A percentile compares a stretch with the other conserved stretches of the same genome.
Evolutionary conservation across 2,329 filamentous ascomycete genomes (phyloP).

Genomic region (Trichophyton equinum): DNA sequence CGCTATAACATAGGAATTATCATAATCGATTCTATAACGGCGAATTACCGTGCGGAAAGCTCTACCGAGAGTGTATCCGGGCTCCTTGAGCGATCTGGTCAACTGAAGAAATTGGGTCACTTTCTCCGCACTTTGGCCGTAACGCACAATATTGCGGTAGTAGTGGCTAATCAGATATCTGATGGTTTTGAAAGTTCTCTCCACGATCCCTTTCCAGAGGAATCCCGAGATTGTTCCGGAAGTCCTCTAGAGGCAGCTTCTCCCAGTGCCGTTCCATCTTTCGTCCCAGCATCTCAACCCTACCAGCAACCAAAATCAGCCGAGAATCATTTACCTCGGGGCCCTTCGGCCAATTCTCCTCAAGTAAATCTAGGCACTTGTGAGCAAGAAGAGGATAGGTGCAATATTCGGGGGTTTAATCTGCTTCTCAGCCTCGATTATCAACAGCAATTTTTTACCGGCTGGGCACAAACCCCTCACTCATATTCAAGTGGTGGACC

Average conservation of each 20-base stretch:
- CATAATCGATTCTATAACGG: slow-evolving; percentile 81
- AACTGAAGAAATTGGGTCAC: slow-evolving; percentile 63
- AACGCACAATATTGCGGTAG: slow-evolving; percentile 63
- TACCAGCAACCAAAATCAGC: neutral
- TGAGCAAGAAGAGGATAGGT: slow-evolving; percentile 13
- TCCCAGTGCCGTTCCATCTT: neutral
- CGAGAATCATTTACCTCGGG: neutral
- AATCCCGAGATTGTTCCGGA: neutral
- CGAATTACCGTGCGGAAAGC: slow-evolving; percentile 86
- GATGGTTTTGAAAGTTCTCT: slow-evolving; percentile 55
- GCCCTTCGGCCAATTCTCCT: neutral
- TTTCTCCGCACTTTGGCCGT: slow-evolving; percentile 64
- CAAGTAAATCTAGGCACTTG: neutral
- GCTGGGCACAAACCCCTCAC: slow-evolving; percentile 62
- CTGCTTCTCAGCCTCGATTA: slow-evolving; percentile 64
- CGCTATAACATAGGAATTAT: slow-evolving; percentile 68
- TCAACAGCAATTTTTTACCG: slow-evolving; percentile 89
- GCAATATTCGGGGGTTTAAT: slow-evolving; percentile 23
- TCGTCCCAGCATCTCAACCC: neutral
- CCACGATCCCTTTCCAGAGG: slow-evolving; percentile 12
- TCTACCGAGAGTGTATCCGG: slow-evolving; percentile 29
- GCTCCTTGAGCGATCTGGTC: slow-evolving; percentile 62
- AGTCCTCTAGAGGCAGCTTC: neutral
- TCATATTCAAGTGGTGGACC: slow-evolving; percentile 9
- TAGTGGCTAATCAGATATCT: slow-evolving; percentile 90